Evolutionary conservation across 805 yeast species (phyloP).

Genomic region (Saccharomycopsis microspora): DNA sequence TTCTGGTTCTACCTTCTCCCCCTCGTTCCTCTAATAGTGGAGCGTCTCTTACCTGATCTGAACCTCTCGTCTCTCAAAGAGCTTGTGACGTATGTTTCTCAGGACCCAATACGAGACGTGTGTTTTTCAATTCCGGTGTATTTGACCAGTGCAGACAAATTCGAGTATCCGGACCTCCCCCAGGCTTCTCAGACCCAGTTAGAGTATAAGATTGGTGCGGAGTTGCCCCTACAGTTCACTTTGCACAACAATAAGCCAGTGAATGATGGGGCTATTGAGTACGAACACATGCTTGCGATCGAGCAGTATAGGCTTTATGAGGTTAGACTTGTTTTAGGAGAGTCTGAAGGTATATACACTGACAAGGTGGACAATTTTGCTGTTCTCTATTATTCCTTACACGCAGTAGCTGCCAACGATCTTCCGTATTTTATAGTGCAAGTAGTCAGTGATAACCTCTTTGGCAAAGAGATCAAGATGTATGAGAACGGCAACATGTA

Average conservation of each 20-base stretch:
- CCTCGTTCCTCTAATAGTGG: no score
- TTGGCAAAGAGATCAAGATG: constrained; percentile 28
- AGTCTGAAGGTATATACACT: constrained; percentile 32
- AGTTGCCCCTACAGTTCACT: not conserved
- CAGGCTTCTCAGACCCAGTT: constrained; percentile 41
- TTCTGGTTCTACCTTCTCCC: no score
- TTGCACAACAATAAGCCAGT: not conserved
- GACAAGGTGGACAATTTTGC: constrained; percentile 31
- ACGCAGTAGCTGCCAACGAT: constrained; percentile 41
- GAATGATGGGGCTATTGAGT: not conserved
- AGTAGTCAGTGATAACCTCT: constrained; percentile 34
- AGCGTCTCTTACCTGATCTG: no score
- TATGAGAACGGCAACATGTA: not conserved
- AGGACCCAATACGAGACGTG: constrained; percentile 31
- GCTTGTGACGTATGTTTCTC: constrained; percentile 22
- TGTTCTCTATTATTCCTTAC: constrained; percentile 29
- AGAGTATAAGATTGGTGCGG: constrained; percentile 26
- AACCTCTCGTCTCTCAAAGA: no score
- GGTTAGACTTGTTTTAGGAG: constrained; percentile 28
- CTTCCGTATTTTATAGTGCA: constrained; percentile 54
- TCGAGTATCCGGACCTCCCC: constrained; percentile 56
- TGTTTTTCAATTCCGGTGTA: constrained; percentile 32
- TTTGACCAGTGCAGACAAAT: constrained; percentile 29
- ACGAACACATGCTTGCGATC: constrained; percentile 14
- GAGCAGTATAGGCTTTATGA: constrained; percentile 21